phyloP scores from a whole-genome alignment of 148 eudicot species.

The Silene uniflora region DNA sequence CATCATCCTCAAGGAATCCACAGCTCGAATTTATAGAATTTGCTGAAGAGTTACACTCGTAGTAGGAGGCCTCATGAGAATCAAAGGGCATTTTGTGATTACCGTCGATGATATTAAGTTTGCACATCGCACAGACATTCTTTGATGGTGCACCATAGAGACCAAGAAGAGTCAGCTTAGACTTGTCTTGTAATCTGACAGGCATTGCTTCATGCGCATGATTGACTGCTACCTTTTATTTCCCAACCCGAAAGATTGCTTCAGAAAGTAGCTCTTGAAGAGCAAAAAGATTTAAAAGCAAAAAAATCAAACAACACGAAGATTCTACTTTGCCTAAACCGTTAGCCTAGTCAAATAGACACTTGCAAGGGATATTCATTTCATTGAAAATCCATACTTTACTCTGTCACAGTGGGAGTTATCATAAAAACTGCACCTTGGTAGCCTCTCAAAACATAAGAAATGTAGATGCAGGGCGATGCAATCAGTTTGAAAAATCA shows the following conservation, averaged over 20 bases:
- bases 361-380: background rate
- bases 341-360: background rate
- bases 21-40: conserved; percentile 27
- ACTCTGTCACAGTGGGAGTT: background rate
- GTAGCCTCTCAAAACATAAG: background rate
- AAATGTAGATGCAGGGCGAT: background rate
- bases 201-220: conserved; percentile 58
- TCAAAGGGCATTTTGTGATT: conserved; percentile 7
- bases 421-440: background rate
- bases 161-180: conserved; percentile 60
- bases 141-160: conserved; percentile 33
- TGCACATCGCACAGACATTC: conserved; percentile 22
- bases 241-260: background rate
- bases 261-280: conserved; percentile 6
- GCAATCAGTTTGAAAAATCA: background rate
- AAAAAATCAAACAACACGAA: background rate
- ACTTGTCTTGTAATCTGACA: conserved; percentile 54
- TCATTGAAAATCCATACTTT: background rate
- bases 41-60: conserved; percentile 20
- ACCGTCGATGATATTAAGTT: conserved; percentile 23
- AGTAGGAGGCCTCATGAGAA: conserved; percentile 9
- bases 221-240: conserved; percentile 46
- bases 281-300: background rate
- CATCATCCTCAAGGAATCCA: conserved; percentile 36
- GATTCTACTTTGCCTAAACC: background rate